Evolutionary conservation across 2,329 filamentous ascomycete genomes (phyloP).

Genomic region (Blastomyces gilchristii): DNA sequence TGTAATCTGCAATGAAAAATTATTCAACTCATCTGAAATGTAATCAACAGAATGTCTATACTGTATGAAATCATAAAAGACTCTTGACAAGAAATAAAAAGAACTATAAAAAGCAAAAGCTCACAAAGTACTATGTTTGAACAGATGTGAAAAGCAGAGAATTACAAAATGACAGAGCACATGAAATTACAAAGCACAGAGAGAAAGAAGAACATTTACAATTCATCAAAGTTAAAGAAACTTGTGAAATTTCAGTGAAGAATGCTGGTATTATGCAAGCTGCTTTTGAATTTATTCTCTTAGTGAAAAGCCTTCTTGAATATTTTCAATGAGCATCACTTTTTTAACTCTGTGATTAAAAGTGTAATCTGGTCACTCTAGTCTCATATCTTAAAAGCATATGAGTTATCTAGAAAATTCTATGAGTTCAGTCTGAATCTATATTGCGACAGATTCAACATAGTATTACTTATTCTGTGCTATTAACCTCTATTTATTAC

Average conservation of each 20-base stretch:
- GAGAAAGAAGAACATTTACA: neutral
- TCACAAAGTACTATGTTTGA: slow-evolving; percentile 3
- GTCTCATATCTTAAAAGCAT: neutral
- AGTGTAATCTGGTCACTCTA: neutral
- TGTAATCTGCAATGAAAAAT: slow-evolving; percentile 2
- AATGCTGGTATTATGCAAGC: no score
- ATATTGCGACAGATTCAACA: no score
- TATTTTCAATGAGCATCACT: neutral
- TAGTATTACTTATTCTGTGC: no score
- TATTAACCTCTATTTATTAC: no score
- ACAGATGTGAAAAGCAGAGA: neutral
- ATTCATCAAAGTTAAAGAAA: neutral
- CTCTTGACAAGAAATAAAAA: slow-evolving; percentile 3
- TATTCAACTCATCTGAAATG: slow-evolving; percentile 6
- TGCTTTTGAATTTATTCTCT: neutral
- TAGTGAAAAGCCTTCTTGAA: neutral
- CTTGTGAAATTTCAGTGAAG: slow-evolving; percentile 7
- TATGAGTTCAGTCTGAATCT: neutral
- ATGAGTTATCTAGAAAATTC: neutral
- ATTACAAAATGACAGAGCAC: slow-evolving; percentile 2
- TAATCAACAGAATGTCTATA: slow-evolving; percentile 8
- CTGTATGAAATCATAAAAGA: slow-evolving; percentile 8
- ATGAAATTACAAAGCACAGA: neutral
- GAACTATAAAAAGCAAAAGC: slow-evolving; percentile 4
- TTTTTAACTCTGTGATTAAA: neutral